phyloP scores from a whole-genome alignment of 2,329 filamentous ascomycete genomes.

The Hypoxylon sp. region DNA sequence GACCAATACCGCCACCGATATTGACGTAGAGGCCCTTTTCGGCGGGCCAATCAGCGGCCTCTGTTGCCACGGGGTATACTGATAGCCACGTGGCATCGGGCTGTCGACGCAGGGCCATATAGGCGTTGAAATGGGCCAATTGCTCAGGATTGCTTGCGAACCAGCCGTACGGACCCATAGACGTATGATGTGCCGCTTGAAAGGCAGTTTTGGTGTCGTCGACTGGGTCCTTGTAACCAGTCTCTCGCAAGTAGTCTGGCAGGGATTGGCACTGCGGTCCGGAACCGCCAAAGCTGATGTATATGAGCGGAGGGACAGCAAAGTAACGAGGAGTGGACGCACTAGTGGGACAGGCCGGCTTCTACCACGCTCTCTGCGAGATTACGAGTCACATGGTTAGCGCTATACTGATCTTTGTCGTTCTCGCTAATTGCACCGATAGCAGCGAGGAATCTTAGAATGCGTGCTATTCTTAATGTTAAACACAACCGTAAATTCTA shows the following conservation, averaged over 20 bases:
- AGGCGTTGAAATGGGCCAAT: constrained; percentile 42
- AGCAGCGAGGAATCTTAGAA: constrained; percentile 15
- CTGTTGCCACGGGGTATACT: constrained; percentile 40
- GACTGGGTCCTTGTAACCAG: constrained; percentile 36
- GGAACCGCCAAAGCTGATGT: constrained; percentile 25
- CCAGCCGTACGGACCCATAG: constrained; percentile 28
- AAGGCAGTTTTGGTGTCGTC: constrained; percentile 27
- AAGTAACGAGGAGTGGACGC: not conserved
- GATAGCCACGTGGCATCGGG: constrained; percentile 40
- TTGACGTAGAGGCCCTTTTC: constrained; percentile 33
- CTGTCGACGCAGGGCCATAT: constrained; percentile 42
- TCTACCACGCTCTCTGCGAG: constrained; percentile 2
- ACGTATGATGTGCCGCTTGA: constrained; percentile 34
- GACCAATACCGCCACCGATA: constrained; percentile 42
- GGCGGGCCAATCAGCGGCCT: not conserved
- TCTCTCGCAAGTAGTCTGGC: constrained; percentile 38
- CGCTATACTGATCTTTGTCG: not conserved
- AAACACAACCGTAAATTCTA: too few relatives aligned
- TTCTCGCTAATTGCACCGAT: not conserved
- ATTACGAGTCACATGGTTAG: constrained; percentile 25
- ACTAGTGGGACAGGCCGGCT: constrained; percentile 24
- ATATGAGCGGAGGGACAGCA: too few relatives aligned
- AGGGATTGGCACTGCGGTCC: constrained; percentile 27
- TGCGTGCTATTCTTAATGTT: not conserved
- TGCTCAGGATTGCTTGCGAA: constrained; percentile 28